Evolutionary conservation across 1,284 basidiomycete genomes (phyloP).

Genomic region (Pulveroboletus sp.): DNA sequence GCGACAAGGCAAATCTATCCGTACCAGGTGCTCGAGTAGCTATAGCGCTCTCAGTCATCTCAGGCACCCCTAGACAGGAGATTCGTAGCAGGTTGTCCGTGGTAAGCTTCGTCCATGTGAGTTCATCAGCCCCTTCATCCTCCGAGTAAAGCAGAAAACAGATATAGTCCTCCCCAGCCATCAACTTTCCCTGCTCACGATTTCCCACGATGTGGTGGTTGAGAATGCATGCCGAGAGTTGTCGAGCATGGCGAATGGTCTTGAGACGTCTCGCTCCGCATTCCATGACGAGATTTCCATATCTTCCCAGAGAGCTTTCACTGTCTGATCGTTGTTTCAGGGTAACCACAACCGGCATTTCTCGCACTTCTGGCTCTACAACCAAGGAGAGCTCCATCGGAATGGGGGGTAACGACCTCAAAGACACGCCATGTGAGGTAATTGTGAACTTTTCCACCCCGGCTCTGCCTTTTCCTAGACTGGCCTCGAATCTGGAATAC

Average conservation of each 20-base stretch:
- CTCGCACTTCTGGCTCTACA: not conserved
- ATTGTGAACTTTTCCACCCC: slow-evolving; percentile 2
- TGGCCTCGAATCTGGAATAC: slow-evolving; percentile 1
- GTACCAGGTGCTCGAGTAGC: too few relatives aligned
- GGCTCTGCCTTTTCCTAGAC: not conserved
- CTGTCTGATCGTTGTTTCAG: not conserved
- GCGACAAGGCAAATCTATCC: too few relatives aligned
- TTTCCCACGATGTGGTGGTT: not conserved
- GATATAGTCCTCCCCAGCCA: slow-evolving; percentile 3
- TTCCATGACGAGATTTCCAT: not conserved
- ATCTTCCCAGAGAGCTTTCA: not conserved
- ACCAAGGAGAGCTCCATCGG: not conserved
- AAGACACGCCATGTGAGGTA: not conserved
- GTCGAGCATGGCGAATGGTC: not conserved
- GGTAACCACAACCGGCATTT: not conserved
- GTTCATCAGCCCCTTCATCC: not conserved
- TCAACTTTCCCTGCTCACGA: slow-evolving; percentile 1
- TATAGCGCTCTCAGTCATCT: too few relatives aligned
- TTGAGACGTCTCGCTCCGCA: not conserved
- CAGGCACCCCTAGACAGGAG: not conserved
- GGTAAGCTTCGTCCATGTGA: slow-evolving; percentile 4
- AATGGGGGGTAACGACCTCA: slow-evolving; percentile 3
- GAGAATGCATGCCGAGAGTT: slow-evolving; percentile 6
- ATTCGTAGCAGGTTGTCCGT: slow-evolving; percentile 10
- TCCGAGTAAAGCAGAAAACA: slow-evolving; percentile 8